Percentiles rank a stretch among this genome's conserved stretches.
Conservation (phyloP, 129 eudicot species). For the Artemisia annua region DNA sequence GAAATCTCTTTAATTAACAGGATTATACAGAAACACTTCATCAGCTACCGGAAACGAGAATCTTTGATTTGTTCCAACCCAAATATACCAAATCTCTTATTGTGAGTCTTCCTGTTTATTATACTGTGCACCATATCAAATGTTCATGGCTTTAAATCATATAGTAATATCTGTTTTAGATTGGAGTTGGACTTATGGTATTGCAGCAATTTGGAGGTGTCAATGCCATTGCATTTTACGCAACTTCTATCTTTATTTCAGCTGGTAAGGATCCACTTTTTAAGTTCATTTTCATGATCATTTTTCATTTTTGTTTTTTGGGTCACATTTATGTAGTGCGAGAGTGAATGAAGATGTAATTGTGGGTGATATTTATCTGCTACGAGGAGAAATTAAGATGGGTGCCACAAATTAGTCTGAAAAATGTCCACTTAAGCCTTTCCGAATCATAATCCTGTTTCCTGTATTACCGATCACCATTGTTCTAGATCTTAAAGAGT, state of each 20-base stretch:
- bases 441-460: background rate
- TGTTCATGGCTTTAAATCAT: background rate
- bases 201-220: constrained; percentile 90
- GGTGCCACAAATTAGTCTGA: background rate
- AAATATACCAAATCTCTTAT: constrained; percentile 71
- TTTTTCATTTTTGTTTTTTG: constrained; percentile 6
- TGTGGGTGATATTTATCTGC: constrained; percentile 1
- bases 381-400: background rate
- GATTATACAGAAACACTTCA: constrained; percentile 73
- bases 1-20: constrained; percentile 39
- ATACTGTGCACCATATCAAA: background rate
- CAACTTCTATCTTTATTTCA: constrained; percentile 67
- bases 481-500: background rate
- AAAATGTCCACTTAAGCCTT: background rate
- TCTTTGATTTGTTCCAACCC: constrained; percentile 60
- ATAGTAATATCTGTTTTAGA: constrained; percentile 39
- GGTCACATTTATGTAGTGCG: background rate
- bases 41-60: constrained; percentile 41
- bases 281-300: background rate
- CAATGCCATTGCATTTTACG: constrained; percentile 77
- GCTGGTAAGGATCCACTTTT: constrained; percentile 57
- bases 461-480: background rate
- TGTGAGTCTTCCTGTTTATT: constrained; percentile 40
- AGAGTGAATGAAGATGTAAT: background rate
- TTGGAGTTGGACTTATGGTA: constrained; percentile 88